Evolutionary conservation across 129 eudicot genomes (phyloP), one percentile per base, ranked within the genome.

Genomic region (Solidago caesia): DNA sequence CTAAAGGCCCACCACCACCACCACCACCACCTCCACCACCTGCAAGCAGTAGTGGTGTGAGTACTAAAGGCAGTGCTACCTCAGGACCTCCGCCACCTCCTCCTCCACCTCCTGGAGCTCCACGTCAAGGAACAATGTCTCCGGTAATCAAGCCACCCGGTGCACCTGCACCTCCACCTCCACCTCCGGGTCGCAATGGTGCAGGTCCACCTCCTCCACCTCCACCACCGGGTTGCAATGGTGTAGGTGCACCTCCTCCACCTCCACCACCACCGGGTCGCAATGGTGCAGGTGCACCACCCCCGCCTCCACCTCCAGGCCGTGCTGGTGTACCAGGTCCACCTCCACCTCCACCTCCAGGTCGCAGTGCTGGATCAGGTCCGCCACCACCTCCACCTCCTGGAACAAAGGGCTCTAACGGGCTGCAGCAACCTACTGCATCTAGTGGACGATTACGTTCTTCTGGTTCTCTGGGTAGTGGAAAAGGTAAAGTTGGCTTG

Each of bases 371-470:
- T 42, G 83, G 80, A 16, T 88, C 91, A 26, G 81, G 83, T 27
- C 91, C 88, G 49, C 88, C 88, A 25, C 91, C 91, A 43, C 91
- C 94, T 45, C 81, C 84, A 62, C 82, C 86, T 45, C 86, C 84
- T 46, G 86, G 85, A 68, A 25, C 72, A 55, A 80, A 49, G 59
- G 84, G 80, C 9, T 44, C 82, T 16, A 77, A 66, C 29, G 80
- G 85, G 43, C 64, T 74, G 59, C 86, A 81, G 5, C 86, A 79
- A 57, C 82, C 92, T 41, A 80, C 92, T 25, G 77, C 83, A 12
- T 76, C 88, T 75, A 65, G 71, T 62, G 88, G 85, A 14, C 82
- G 87, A 45, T 88, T 88, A 68, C 87, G 85, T 78, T 59, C 84
- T 45, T 16, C 76, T 71, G 83, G 86, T 64, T 76, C 89, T 69